Conservation (phyloP, 345 rosid species). For the Eucalyptus albens region DNA sequence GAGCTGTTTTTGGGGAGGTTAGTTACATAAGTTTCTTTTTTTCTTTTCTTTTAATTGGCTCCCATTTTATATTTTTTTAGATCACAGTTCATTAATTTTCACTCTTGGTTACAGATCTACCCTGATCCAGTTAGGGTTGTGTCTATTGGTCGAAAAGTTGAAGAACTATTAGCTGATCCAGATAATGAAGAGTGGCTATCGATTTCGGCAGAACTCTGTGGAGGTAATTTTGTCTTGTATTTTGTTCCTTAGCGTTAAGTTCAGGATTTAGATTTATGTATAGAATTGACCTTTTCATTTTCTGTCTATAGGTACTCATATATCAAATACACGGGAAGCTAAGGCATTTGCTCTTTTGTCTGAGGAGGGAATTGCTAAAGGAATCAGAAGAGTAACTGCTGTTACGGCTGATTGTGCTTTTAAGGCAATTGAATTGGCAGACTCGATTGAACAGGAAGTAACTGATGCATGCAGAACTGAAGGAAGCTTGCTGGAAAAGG, state of each 20-base stretch:
- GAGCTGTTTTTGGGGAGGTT: constrained; percentile 99
- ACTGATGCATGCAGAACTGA: constrained; percentile 48
- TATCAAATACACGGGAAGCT: constrained; percentile 87
- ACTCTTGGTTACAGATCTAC: constrained; percentile 42
- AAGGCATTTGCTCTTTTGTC: constrained; percentile 90
- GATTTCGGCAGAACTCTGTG: constrained; percentile 80
- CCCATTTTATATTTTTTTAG: background rate
- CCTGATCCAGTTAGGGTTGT: constrained; percentile 97
- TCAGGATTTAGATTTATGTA: background rate
- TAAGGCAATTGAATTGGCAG: constrained; percentile 56
- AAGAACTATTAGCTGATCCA: constrained; percentile 81
- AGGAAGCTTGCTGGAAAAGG: constrained; percentile 83
- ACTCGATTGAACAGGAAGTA: constrained; percentile 56
- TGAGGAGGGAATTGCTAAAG: constrained; percentile 95
- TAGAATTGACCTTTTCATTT: background rate
- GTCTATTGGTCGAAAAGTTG: constrained; percentile 64
- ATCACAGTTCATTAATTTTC: background rate
- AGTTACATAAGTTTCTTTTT: constrained; percentile 1
- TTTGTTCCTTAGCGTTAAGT: background rate
- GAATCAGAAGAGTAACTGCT: constrained; percentile 83
- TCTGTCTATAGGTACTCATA: constrained; percentile 59
- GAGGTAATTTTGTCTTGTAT: constrained; percentile 42
- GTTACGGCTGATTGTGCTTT: constrained; percentile 74
- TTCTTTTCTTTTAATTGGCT: background rate
- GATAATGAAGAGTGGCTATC: constrained; percentile 66